Evolutionary conservation across 176 grass and related monocot species (phyloP), one percentile per base, ranked within the genome.

Genomic region (Oryza rufipogon): DNA sequence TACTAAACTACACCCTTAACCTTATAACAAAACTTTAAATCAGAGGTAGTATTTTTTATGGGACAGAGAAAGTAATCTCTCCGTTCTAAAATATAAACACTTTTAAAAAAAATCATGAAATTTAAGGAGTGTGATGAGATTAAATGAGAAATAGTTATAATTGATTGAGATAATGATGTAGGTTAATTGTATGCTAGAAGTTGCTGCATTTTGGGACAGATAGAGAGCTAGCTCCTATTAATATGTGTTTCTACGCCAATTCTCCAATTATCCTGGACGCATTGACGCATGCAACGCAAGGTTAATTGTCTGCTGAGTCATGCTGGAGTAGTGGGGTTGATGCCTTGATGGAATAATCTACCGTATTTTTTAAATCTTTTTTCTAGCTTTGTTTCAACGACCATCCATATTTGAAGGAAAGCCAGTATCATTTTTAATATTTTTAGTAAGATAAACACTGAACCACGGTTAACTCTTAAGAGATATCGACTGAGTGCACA

Each of bases 211-310:
- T 32, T 32, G 1, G 39, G 7, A 8, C 7, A 2, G 7, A 7
- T 41, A 41, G 39, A 8, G 19, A 76, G 64, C 42, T 58, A 65
- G 11, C 17, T 23, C 63, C 22, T 23, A 20, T 32, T 26, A 13
- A 3, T 68, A 1, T 25, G 78, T 88, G 80, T 77, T 80, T 49
- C 51, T 64, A 85, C 64, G 82, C 68, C 36, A 85, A 14, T 38
- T 88, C 46, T 68, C 76, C 61, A 1, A 32, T 75, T 48, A 75
- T 89, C 70, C 63, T 75, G 69, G 66, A 83, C 45, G 32, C 58
- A 79, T 13, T 17, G 46, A 84, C 69, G 67, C 68, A 52, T 79
- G 68, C 33, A 54, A 16, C 16, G 9, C 30, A 26, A 2, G 19
- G 22, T 73, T 73, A 11, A n/a, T 66, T 66, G 71, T 67, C 33